Evolutionary conservation across 768 basidiomycete genomes (phyloP), one percentile per base, ranked within the genome.

Genomic region (Paxillus ammoniavirescens): DNA sequence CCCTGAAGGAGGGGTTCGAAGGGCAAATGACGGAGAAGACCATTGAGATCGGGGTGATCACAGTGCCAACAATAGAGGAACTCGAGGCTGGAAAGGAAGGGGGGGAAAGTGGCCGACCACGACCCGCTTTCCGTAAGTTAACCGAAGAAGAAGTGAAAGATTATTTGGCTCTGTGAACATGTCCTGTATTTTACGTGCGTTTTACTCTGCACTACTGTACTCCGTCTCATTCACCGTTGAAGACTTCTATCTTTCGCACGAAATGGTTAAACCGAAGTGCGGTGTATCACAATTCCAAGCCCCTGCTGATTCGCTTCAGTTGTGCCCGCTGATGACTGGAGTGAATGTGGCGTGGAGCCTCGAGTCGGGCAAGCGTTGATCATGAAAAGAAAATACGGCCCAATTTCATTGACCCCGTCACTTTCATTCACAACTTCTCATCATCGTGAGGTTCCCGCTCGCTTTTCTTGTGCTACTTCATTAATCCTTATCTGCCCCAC

Each of bases 21-120:
- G 97, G 97, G n/a, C 92, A 98, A 68, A 98, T 99, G 96, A 98
- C 96, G 28, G 97, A 98, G 75, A 95, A 97, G 78, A 99, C 97
- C 43, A 97, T 99, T 66, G 97, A 99, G 75, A 93, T 99, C 48
- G 97, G 97, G 33, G 86, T 99, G 38, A 83, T 98, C 59, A 96
- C 93, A 47, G 89, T 95, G 14, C 92, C 93, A 8, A 89, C 88
- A 12, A 65, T 72, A 18, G 80, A 79, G 44, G 77, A 80, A 58
- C 66, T 80, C 53, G 75, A 77, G 57, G 83, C 81, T 38, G 87
- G 82, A 42, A 86, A 86, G 73, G 76, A 87, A 60, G 84, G 86
- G 42, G 82, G 79, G 49, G 81, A 76, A 62, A 86, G 82, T 21
- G 85, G 81, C 42, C 79, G 89, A 51, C 84, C 84, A 33, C 89